Evolutionary conservation across 306 rosid species (phyloP).

Genomic region (Hylodesmum podocarpum): DNA sequence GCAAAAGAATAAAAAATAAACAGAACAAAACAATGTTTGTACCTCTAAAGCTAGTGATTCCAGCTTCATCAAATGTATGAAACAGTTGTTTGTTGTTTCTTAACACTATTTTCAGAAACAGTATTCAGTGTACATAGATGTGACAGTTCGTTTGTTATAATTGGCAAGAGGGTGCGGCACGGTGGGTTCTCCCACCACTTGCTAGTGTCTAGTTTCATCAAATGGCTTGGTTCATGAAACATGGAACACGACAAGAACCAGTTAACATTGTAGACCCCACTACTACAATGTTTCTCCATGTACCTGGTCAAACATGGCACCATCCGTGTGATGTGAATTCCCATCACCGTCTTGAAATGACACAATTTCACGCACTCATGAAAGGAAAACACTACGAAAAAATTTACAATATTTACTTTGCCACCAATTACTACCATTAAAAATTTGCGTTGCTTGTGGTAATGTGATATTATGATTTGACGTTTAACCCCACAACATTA

Average conservation of each 20-base stretch:
- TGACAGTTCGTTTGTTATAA: slow-evolving; percentile 41
- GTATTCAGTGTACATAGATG: slow-evolving; percentile 26
- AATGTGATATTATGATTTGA: no score
- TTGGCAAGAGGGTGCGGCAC: slow-evolving; percentile 15
- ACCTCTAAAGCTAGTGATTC: slow-evolving; percentile 25
- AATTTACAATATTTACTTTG: neutral
- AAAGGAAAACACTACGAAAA: no score
- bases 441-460: no score
- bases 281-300: neutral
- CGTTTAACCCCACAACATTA: neutral
- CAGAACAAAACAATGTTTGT: slow-evolving; percentile 27
- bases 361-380: neutral
- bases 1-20: no score
- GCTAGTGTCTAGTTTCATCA: slow-evolving; percentile 31
- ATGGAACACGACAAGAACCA: slow-evolving; percentile 13
- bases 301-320: slow-evolving; percentile 23
- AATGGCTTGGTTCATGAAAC: slow-evolving; percentile 12
- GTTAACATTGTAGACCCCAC: slow-evolving; percentile 15
- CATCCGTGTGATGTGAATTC: neutral
- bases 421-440: neutral
- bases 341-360: slow-evolving; percentile 21
- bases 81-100: slow-evolving; percentile 3
- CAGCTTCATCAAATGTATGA: slow-evolving; percentile 8
- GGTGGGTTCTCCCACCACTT: slow-evolving; percentile 24
- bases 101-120: slow-evolving; percentile 26